Percentiles rank a stretch among this genome's conserved stretches.
phyloP scores from a whole-genome alignment of 768 basidiomycete species.

The Auriculariales sp. region DNA sequence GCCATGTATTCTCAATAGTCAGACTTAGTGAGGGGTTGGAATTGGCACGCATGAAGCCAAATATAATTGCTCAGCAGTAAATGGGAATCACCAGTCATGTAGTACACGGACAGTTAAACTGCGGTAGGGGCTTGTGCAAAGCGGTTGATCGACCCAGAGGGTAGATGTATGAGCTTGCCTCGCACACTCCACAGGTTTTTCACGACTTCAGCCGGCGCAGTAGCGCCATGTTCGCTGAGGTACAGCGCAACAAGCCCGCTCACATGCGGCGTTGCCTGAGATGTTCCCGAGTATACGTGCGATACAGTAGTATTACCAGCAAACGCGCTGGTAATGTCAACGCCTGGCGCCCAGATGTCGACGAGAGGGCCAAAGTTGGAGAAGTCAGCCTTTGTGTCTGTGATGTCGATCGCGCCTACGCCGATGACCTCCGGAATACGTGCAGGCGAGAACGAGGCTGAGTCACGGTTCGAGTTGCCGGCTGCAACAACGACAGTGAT shows the following conservation, averaged over 20 bases:
- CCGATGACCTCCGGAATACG: conserved; percentile 8
- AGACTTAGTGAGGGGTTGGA: no score
- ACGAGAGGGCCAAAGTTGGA: conserved; percentile 2
- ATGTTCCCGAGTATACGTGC: background rate
- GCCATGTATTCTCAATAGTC: no score
- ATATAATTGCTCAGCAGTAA: no score
- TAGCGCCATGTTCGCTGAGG: conserved; percentile 17
- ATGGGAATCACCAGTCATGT: no score
- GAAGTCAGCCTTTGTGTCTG: background rate
- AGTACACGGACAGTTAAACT: no score
- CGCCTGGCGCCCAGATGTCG: background rate
- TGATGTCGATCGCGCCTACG: conserved; percentile 6
- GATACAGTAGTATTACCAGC: background rate
- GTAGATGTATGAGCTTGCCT: no score
- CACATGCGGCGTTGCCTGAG: conserved; percentile 24
- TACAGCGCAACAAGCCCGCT: conserved; percentile 26
- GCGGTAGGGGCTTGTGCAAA: no score
- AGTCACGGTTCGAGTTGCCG: conserved; percentile 8
- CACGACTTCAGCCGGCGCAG: conserved; percentile 17
- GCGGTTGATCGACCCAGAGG: no score
- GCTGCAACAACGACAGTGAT: conserved; percentile 9
- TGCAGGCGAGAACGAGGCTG: conserved; percentile 6
- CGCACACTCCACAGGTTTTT: conserved; percentile 16
- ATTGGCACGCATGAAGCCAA: no score
- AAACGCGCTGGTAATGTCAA: conserved; percentile 4